Percentiles rank a stretch among this genome's conserved stretches.
Conservation (phyloP, 108 stramenopile genomes). For the Cyclostephanos tholiformis region DNA sequence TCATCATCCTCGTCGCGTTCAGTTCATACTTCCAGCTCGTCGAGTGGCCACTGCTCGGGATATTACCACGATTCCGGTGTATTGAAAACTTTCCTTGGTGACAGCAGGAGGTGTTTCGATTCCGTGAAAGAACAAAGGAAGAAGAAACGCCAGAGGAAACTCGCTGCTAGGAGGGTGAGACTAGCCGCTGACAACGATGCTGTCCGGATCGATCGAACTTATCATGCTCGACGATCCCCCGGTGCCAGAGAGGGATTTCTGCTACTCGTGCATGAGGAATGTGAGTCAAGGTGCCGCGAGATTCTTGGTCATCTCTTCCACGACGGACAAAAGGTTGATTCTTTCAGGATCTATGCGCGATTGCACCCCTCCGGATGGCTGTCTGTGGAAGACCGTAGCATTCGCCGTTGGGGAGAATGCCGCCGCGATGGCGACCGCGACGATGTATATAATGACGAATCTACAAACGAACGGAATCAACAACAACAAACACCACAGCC, state of each 20-base stretch:
- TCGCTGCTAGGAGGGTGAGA: background rate
- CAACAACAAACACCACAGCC: too few species aligned
- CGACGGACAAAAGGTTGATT: background rate
- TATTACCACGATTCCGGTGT: background rate
- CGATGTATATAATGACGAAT: background rate
- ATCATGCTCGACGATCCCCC: background rate
- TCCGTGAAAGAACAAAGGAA: background rate
- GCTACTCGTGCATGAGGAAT: constrained; percentile 8
- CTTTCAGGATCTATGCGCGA: constrained; percentile 13
- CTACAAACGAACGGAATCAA: too few species aligned
- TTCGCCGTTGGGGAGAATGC: background rate
- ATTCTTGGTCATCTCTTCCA: background rate
- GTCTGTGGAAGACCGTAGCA: constrained; percentile 45
- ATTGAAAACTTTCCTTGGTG: background rate
- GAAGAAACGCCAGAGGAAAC: constrained; percentile 11
- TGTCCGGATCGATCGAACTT: background rate
- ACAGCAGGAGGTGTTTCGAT: background rate
- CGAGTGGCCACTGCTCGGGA: too few species aligned
- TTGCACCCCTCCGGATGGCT: constrained; percentile 48
- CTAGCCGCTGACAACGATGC: background rate
- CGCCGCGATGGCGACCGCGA: background rate
- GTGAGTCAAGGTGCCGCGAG: background rate
- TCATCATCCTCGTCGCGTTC: background rate
- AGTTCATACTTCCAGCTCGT: too few species aligned
- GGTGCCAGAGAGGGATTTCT: constrained; percentile 36